phyloP scores from a whole-genome alignment of 2,329 filamentous ascomycete genomes.

The Calcarisporium arbuscula region DNA sequence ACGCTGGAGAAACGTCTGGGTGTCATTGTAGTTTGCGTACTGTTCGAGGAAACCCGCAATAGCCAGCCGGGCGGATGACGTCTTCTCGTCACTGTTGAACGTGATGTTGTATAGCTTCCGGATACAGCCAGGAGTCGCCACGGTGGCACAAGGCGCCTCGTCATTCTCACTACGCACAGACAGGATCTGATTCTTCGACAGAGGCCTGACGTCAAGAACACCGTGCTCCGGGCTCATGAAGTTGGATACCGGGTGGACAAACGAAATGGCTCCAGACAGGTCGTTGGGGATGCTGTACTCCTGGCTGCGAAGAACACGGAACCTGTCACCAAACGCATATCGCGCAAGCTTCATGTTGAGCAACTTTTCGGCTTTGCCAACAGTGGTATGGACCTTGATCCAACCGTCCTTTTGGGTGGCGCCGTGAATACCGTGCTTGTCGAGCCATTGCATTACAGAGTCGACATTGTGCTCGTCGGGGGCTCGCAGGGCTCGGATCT shows the following conservation, averaged over 20 bases:
- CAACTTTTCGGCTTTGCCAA: constrained; percentile 30
- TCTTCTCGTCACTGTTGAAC: constrained; percentile 21
- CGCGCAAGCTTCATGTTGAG: constrained; percentile 33
- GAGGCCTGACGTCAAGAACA: constrained; percentile 9
- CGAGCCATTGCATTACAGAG: constrained; percentile 36
- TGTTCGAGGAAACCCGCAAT: constrained; percentile 44
- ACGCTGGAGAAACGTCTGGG: constrained; percentile 28
- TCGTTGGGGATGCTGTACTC: constrained; percentile 37
- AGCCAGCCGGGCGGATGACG: constrained; percentile 33
- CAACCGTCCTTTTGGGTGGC: constrained; percentile 29
- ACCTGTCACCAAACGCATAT: constrained; percentile 32
- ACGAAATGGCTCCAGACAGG: constrained; percentile 33
- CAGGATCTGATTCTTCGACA: neutral
- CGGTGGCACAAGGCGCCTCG: constrained; percentile 6
- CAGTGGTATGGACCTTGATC: constrained; percentile 36
- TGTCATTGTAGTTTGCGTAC: constrained; percentile 37
- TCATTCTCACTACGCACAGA: too few relatives aligned
- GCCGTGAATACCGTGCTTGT: constrained; percentile 27
- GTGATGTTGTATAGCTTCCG: constrained; percentile 39
- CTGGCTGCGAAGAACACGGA: constrained; percentile 35
- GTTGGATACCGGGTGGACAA: constrained; percentile 42
- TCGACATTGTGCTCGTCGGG: constrained; percentile 27
- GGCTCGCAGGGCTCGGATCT: constrained; percentile 29
- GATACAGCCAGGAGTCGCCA: constrained; percentile 33
- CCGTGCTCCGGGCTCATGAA: constrained; percentile 38